Percentiles rank a stretch among this genome's conserved stretches.
Conservation (phyloP, 768 basidiomycete genomes). For the Psilocybe azurescens region DNA sequence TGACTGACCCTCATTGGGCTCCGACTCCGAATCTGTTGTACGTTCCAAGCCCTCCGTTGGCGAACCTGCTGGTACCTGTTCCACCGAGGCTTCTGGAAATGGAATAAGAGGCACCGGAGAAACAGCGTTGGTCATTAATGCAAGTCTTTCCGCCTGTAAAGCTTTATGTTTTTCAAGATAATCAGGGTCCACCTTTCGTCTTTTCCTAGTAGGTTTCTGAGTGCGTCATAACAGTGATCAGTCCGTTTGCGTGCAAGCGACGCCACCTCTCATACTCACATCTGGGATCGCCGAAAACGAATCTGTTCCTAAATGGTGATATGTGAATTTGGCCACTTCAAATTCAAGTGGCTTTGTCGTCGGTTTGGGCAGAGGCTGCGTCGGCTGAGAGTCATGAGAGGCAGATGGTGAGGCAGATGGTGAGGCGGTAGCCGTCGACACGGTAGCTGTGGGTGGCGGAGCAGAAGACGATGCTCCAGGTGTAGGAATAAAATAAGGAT, state of each 20-base stretch:
- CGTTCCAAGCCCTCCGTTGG: neutral
- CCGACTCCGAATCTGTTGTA: neutral
- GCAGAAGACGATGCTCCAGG: neutral
- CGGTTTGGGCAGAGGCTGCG: neutral
- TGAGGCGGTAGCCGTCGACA: neutral
- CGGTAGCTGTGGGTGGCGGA: neutral
- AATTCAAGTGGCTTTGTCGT: neutral
- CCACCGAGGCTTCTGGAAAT: neutral
- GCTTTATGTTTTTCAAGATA: slow-evolving; percentile 23
- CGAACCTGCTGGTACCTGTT: neutral
- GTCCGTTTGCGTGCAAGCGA: no score
- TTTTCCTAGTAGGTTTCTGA: slow-evolving; percentile 16
- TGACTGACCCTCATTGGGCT: neutral
- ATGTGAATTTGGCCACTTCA: neutral
- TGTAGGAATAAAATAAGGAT: slow-evolving; percentile 9
- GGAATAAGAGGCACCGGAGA: neutral
- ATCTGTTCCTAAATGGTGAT: neutral
- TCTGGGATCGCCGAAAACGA: neutral
- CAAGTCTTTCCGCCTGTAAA: slow-evolving; percentile 3
- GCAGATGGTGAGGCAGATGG: no score
- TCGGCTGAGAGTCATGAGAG: neutral
- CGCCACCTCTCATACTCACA: neutral
- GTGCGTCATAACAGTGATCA: no score
- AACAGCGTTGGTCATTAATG: neutral
- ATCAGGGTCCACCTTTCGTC: slow-evolving; percentile 23